Evolutionary conservation across 2,329 filamentous ascomycete species (phyloP), one percentile per base, ranked within the genome.

Genomic region (Pseudogymnoascus sp.): DNA sequence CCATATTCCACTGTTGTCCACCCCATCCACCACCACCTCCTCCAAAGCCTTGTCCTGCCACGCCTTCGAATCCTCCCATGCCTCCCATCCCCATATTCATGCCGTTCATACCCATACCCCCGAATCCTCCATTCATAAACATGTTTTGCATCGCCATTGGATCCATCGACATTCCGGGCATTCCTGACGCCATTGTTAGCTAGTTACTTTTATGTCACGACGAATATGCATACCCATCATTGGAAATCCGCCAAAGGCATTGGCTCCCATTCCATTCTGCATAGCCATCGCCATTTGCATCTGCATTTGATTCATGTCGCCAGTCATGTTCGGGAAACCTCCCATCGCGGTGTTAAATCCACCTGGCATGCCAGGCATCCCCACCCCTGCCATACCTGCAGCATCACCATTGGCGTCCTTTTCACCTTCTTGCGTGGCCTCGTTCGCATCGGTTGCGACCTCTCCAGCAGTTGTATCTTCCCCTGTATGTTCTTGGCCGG

Each of bases 121-220:
- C 84, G 76, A 89, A 91, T 75, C 85, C 85, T 80, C 86, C 85
- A 80, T 86, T 91, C 88, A 92, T 90, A 82, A 86, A 86, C 83
- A 88, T 87, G 77, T 84, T 87, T 75, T 89, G 85, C 84, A 89
- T 88, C 76, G 81, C 79, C 82, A 88, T 86, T 66, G 87, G 86
- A 81, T 93, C 90, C 90, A 96, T 95, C 77, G 84, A 84, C 89
- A 93, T 92, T 73, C 85, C 85, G 69, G 88, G 80, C 89, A 95
- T 93, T 73, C 86, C 90, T 90, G 51, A 39, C 39, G n/a, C n/a
- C n/a, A 67, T 67, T 68, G 43, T 36, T 61, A 61, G 41, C 62
- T 63, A 57, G 69, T 67, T 65, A 62, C 36, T 63, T 45, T 25
- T 65, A 16, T 28, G 37, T 36, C 34, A 25, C 31, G n/a, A 19